Evolutionary conservation across 2,329 filamentous ascomycete genomes (phyloP), one percentile per base, ranked within the genome.

Genomic region (Xylariaceae sp.): DNA sequence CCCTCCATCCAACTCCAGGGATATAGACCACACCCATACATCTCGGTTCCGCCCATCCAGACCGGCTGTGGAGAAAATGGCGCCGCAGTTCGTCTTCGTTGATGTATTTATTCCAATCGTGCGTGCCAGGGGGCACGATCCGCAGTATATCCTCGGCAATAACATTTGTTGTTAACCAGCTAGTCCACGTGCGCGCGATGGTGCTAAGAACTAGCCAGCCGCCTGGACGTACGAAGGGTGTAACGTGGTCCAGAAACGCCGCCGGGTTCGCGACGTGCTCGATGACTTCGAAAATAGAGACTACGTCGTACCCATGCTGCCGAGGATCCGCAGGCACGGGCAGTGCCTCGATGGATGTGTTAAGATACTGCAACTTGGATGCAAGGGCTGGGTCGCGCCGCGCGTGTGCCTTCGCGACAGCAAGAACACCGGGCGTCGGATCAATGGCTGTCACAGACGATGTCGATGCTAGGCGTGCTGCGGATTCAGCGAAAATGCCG

Each of bases 71-170:
- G 50, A 74, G 69, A 61, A 86, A 80, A 68, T 80, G 77, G 1
- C 69, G 72, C 62, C 79, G 74, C 66, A 95, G 70, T 77, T 97
- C 92, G 13, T 81, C 76, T 59, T 89, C 88, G 67, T 96, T 94
- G 61, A 99, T 86, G 73, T 97, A 99, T 75, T 97, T 95, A 58
- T 79, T 79, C 94, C 94, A 99, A 70, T 96, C 91, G 73, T 99
- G 94, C 44, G 94, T 99, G 1, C 94, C 94, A 60, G 81, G 83
- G 9, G 94, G 94, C 53, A 99, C 94, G 57, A 97, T 89, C 5
- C 88, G 79, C 68, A 95, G 65, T 54, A 96, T 68, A 73, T 94
- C 89, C 74, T 99, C 94, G 0, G 94, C 94, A 59, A 96, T 79
- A 21, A 97, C 75, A 65, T 96, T 96, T 2, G 95, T 99, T 12